Evolutionary conservation across 2,329 filamentous ascomycete genomes (phyloP), one percentile per base, ranked within the genome.

Genomic region (Trichophaea hybrida): DNA sequence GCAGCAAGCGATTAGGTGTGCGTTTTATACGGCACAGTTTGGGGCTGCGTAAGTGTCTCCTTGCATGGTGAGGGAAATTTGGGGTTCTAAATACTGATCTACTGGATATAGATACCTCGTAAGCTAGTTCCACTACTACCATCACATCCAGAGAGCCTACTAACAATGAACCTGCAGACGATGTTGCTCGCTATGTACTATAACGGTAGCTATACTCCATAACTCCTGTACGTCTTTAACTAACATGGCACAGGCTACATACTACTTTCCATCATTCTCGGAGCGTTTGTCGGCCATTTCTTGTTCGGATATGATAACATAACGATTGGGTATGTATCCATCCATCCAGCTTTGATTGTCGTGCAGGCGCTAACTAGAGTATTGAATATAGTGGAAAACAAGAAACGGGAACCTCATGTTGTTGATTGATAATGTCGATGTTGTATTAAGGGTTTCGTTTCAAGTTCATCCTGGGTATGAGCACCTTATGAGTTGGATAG

Each of bases 231-330:
- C 15, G 15, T 13, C 17, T 32, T 34, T 1, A 17, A 35, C 12
- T 59, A 73, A 69, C 63, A 72, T 74, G n/a, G 35, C 81, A 49
- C 44, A 66, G 80, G 83, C 7, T 93, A 88, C 72, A 78, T 93
- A 64, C 86, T 93, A 70, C 83, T 91, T 61, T 87, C 82, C 66
- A 88, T 93, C 70, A 80, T 91, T 63, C 78, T 91, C 58, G 88
- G 88, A 1, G 81, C 84, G 0, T 88, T 81, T 64, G 59, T 90
- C 4, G 88, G 87, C 13, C 76, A 79, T 10, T 87, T 89, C 64
- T 69, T 86, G 61, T 91, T 88, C 70, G 79, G 82, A 34, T 90
- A 85, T 84, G 84, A 86, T 61, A 49, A 24, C 24, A 24, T 24
- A 24, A 24, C 3, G 24, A 24, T 24, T 24, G 24, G 24, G 24